phyloP scores from a whole-genome alignment of 2,329 filamentous ascomycete species.

The Celoporthe dispersa region DNA sequence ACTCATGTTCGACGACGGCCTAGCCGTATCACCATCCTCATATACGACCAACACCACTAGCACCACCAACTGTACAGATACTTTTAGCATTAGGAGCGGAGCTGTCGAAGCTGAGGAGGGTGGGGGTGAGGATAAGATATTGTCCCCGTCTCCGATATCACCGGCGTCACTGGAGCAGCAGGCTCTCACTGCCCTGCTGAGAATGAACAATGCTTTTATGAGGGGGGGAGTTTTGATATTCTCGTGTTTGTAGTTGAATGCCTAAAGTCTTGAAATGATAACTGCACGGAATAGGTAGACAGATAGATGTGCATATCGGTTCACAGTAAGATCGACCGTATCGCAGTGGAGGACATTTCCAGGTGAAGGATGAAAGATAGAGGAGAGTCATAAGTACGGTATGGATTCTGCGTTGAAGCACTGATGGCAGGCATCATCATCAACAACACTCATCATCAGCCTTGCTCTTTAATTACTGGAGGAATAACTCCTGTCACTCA shows the following conservation, averaged over 20 bases:
- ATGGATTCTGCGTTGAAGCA: conserved; percentile 3
- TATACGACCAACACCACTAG: too few species aligned
- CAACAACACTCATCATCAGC: conserved; percentile 11
- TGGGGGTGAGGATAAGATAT: neutral
- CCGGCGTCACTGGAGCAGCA: neutral
- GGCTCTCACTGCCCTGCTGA: conserved; percentile 14
- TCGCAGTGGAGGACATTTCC: neutral
- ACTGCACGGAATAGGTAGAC: neutral
- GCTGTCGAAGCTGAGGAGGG: neutral
- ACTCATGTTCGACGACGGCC: conserved; percentile 6
- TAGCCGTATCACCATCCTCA: neutral
- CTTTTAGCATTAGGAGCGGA: neutral
- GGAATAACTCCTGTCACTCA: conserved; percentile 13
- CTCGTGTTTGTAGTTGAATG: neutral
- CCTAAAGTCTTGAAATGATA: neutral
- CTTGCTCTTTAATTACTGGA: conserved; percentile 26
- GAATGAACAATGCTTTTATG: conserved; percentile 27
- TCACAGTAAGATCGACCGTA: neutral
- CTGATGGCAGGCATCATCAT: conserved; percentile 15
- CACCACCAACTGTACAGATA: too few species aligned
- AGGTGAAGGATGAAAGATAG: too few species aligned
- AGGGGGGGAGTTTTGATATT: conserved; percentile 14
- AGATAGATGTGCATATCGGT: neutral
- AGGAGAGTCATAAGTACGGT: neutral
- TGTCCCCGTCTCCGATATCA: neutral